Evolutionary conservation across 164 flowering plant genomes (phyloP).

Genomic region (Vitis amurensis): DNA sequence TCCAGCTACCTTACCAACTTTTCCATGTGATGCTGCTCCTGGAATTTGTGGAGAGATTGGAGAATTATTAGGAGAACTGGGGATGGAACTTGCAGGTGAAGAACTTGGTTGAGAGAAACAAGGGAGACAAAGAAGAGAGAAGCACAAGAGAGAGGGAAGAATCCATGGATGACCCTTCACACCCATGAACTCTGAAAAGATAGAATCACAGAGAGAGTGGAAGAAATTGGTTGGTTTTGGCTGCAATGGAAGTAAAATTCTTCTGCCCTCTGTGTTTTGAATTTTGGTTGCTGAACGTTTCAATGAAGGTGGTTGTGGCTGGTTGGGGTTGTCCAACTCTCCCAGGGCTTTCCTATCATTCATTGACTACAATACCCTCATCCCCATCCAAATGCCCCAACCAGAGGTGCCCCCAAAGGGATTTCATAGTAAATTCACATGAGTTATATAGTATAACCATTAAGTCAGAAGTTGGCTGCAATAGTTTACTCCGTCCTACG

Average conservation of each 20-base stretch:
- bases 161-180: slow-evolving; percentile 13
- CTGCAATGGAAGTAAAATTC: slow-evolving; percentile 2
- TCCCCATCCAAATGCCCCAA: background rate
- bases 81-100: slow-evolving; percentile 6
- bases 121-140: slow-evolving; percentile 16
- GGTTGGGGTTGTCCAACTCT: slow-evolving; percentile 12
- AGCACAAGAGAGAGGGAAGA: slow-evolving; percentile 13
- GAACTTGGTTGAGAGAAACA: slow-evolving; percentile 25
- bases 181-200: slow-evolving; percentile 19
- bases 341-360: background rate
- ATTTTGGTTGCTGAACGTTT: slow-evolving; percentile 34
- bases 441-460: background rate
- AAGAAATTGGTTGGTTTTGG: slow-evolving; percentile 2
- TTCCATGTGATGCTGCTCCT: slow-evolving; percentile 8
- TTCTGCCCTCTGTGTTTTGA: slow-evolving; percentile 2
- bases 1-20: slow-evolving; percentile 40
- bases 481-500: slow-evolving; percentile 19
- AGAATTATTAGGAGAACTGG: background rate
- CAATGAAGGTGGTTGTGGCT: slow-evolving; percentile 37
- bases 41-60: background rate
- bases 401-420: background rate
- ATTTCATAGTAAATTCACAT: slow-evolving; percentile 2
- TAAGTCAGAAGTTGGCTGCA: background rate
- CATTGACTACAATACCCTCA: slow-evolving; percentile 20
- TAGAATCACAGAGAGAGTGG: slow-evolving; percentile 7